Conservation (phyloP, 2,329 filamentous ascomycete genomes). For the Claviceps fusiformis region DNA sequence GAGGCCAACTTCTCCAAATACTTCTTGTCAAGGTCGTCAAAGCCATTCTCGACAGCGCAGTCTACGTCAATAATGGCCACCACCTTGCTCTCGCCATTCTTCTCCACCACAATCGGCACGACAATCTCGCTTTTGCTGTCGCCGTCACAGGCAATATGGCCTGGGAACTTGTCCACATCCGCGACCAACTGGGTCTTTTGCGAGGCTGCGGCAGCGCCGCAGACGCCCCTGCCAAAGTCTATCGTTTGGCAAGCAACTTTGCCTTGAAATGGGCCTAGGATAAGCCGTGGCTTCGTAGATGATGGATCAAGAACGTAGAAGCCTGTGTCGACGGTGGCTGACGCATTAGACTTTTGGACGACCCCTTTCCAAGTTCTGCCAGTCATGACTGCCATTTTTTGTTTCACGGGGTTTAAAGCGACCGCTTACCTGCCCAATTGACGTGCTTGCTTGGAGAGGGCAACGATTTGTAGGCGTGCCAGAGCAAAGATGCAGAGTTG, state of each 20-base stretch:
- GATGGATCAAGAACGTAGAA: constrained; percentile 57
- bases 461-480: constrained; percentile 67
- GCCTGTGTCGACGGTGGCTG: constrained; percentile 27
- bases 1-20: constrained; percentile 53
- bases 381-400: not conserved
- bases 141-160: constrained; percentile 71
- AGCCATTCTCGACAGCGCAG: constrained; percentile 53
- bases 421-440: constrained; percentile 56
- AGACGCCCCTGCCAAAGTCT: constrained; percentile 59
- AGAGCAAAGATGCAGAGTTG: constrained; percentile 62
- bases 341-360: not conserved
- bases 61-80: constrained; percentile 72
- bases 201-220: constrained; percentile 52
- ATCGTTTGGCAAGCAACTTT: constrained; percentile 73
- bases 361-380: not conserved
- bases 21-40: constrained; percentile 52
- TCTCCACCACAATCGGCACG: constrained; percentile 47
- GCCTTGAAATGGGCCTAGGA: constrained; percentile 69
- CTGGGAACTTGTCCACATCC: constrained; percentile 62
- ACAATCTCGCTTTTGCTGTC: constrained; percentile 70
- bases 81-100: constrained; percentile 27
- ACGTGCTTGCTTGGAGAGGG: constrained; percentile 50
- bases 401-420: not conserved
- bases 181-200: constrained; percentile 49
- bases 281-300: constrained; percentile 37